These are phyloP conservation scores for Nicotiana tabacum DNA, from an alignment of 257 asterid species.

Conservation along the genomic window DNA sequence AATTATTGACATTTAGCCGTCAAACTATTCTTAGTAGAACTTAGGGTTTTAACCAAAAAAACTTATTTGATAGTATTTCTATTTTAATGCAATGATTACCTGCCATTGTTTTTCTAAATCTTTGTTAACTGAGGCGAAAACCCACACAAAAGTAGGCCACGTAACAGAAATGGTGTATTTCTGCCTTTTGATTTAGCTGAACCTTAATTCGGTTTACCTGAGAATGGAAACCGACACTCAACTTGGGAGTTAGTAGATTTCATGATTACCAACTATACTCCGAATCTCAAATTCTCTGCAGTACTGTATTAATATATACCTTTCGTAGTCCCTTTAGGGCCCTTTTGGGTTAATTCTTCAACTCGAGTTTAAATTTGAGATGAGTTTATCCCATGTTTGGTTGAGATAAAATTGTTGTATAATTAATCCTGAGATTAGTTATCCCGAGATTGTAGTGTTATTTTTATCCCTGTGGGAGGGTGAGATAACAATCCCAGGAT, in stretches of 20 bases:
- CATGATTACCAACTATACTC: not conserved
- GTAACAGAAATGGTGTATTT: not conserved
- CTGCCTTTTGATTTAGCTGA: not conserved
- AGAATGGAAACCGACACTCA: not conserved
- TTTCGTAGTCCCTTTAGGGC: not conserved
- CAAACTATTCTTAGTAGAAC: not conserved
- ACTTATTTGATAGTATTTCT: not conserved
- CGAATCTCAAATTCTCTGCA: not conserved
- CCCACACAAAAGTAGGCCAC: not conserved
- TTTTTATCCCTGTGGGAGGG: too few relatives aligned
- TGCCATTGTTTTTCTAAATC: not conserved
- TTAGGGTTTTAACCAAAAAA: not conserved
- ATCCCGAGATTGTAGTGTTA: too few relatives aligned
- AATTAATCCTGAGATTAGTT: too few relatives aligned
- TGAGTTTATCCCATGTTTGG: too few relatives aligned
- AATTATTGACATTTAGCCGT: slow-evolving; percentile 1
- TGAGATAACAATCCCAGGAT: too few relatives aligned
- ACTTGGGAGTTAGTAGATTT: not conserved
- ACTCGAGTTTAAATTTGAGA: too few relatives aligned
- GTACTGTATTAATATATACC: not conserved
- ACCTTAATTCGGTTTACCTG: not conserved
- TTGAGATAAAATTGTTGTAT: too few relatives aligned
- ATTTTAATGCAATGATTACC: not conserved
- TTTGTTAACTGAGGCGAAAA: not conserved
- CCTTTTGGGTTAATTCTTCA: too few relatives aligned